Evolutionary conservation across 495 filamentous ascomycete species (phyloP), one percentile per base, ranked within the genome.

Genomic region (Thozetella sp.): DNA sequence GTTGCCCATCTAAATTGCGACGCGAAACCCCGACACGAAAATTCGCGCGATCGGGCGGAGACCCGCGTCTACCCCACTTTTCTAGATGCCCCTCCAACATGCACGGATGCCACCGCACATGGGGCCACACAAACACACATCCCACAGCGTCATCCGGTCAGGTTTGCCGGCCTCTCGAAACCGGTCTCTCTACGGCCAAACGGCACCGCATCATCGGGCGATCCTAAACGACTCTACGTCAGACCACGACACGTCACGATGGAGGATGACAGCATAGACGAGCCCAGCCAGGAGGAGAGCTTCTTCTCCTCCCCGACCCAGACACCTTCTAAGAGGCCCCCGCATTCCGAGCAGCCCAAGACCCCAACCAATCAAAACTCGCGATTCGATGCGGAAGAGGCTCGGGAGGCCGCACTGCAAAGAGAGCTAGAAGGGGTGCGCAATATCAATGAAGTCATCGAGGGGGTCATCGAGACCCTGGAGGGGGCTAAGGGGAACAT

Each of bases 401-500:
- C 83, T 22, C 89, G 89, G 20, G 90, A 97, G 63, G 86, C 85
- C 13, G 84, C 83, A 6, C 80, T 97, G 43, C 86, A 81, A 2
- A 85, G 82, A 34, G 95, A 99, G 70, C 76, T 97, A n/a, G 86
- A 90, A 25, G 86, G 85, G 46, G 88, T 99, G 19, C 84, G 88
- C 45, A 89, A 88, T 51, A 89, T 99, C 67, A 98, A 97, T 66
- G 79, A 89, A 54, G 86, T 93, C 12, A 91, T 99, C 60, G 91
- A 96, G 72, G 87, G 86, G 2, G 88, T 96, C 2, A 76, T 96
- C n/a, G 80, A 83, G 13, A 93, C 89, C 26, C 78, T 98, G 6
- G 88, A 91, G 63, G 84, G 86, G 59, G 92, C 95, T 11, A 92
- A 89, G 67, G 86, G 83, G 43, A 97, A 97, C 73, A 97, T 99